A percentile compares a stretch with the other conserved stretches of the same genome.
These are phyloP conservation scores for Penicillium flavigenum DNA, from an alignment of 495 filamentous ascomycete species.

Conservation along the genomic window DNA sequence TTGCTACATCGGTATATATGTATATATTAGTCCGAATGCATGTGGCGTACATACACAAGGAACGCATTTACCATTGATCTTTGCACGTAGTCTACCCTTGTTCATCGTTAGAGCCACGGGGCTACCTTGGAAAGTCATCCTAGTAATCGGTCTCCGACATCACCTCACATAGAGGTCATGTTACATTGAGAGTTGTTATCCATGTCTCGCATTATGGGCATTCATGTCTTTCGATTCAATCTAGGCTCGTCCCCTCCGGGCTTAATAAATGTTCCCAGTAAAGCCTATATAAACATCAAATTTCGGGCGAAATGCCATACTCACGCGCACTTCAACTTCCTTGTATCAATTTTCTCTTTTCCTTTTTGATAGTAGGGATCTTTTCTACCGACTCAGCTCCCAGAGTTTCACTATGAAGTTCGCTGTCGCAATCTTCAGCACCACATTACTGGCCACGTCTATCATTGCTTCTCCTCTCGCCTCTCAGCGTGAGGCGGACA, in stretches of 20 bases:
- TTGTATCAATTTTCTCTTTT: neutral
- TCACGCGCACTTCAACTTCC: neutral
- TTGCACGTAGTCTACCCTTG: neutral
- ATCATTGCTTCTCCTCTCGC: constrained; percentile 29
- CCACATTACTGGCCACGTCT: constrained; percentile 23
- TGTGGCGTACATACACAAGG: neutral
- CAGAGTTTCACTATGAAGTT: constrained; percentile 35
- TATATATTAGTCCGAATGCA: neutral
- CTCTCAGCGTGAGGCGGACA: constrained; percentile 9
- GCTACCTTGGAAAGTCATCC: neutral
- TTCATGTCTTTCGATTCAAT: neutral
- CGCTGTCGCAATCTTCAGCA: constrained; percentile 17
- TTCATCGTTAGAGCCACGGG: no score
- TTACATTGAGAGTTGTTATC: constrained; percentile 1
- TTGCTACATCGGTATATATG: neutral
- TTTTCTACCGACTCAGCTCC: constrained; percentile 11
- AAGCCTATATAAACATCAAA: neutral
- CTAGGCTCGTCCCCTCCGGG: neutral
- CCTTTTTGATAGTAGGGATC: neutral
- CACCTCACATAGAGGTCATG: neutral
- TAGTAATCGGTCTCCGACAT: neutral
- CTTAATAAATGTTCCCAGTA: neutral
- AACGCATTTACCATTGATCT: neutral
- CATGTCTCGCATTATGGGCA: neutral
- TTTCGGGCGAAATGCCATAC: neutral